Percentiles rank a stretch among this genome's conserved stretches.
phyloP scores from a whole-genome alignment of 225 moss, liverwort and hornwort genomes.

The Lunularia cruciata region DNA sequence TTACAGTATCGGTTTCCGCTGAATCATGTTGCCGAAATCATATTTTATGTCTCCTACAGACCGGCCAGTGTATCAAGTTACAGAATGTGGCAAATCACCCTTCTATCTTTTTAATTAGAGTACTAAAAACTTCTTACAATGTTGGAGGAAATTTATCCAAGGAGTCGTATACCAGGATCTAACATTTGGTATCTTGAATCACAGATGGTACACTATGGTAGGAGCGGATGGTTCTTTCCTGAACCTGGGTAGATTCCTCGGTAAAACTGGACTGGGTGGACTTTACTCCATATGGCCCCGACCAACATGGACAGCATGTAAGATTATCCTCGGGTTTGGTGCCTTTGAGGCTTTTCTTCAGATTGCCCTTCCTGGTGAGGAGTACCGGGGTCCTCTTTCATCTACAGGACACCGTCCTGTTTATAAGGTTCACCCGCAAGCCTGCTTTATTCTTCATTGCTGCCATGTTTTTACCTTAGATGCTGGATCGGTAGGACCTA shows the following conservation, averaged over 20 bases:
- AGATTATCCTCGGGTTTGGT: conserved; percentile 64
- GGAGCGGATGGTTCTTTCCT: conserved; percentile 75
- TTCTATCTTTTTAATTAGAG: neutral
- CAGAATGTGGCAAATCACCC: neutral
- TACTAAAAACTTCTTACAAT: neutral
- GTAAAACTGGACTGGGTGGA: conserved; percentile 50
- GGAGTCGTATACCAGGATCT: neutral
- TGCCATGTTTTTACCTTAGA: neutral
- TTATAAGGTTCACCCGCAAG: conserved; percentile 62
- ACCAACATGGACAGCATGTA: conserved; percentile 59
- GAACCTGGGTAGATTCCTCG: conserved; percentile 48
- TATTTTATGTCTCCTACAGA: neutral
- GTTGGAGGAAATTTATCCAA: neutral
- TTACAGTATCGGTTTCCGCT: neutral
- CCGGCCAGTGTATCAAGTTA: neutral
- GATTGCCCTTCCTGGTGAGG: conserved; percentile 68
- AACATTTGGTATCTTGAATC: neutral
- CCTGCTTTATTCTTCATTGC: no score
- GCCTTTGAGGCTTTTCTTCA: conserved; percentile 85
- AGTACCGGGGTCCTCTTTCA: conserved; percentile 78
- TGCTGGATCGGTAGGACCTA: neutral
- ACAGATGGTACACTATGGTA: conserved; percentile 89
- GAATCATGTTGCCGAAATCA: neutral
- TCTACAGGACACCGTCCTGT: conserved; percentile 87
- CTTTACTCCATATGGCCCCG: conserved; percentile 66